Percentiles rank a stretch among this genome's conserved stretches.
Evolutionary conservation across 192 early-diverging fungal genomes (phyloP).

Genomic region (Coemansia sp.): DNA sequence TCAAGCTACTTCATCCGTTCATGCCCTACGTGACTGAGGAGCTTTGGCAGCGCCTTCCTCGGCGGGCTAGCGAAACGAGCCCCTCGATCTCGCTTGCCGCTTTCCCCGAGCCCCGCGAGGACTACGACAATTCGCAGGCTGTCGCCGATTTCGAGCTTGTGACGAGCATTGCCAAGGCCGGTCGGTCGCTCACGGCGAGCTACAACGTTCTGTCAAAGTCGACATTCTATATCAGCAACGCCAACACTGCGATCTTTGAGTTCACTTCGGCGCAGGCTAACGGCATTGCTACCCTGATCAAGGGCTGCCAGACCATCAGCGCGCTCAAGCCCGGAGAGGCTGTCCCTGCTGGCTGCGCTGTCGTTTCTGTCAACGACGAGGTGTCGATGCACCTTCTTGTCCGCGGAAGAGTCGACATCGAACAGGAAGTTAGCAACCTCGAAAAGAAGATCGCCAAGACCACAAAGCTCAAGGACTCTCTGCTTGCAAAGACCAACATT

Average conservation of each 20-base stretch:
- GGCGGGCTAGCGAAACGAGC: slow-evolving; percentile 58
- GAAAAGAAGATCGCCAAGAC: slow-evolving; percentile 72
- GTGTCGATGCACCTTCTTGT: slow-evolving; percentile 74
- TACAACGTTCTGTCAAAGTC: slow-evolving; percentile 63
- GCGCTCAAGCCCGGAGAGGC: slow-evolving; percentile 55
- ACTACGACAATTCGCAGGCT: slow-evolving; percentile 62
- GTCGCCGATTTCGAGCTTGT: slow-evolving; percentile 79
- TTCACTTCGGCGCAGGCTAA: slow-evolving; percentile 59
- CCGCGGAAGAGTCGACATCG: slow-evolving; percentile 75
- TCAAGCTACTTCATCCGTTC: slow-evolving; percentile 94
- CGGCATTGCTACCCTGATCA: slow-evolving; percentile 69
- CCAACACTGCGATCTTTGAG: slow-evolving; percentile 37
- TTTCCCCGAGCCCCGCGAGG: slow-evolving; percentile 40
- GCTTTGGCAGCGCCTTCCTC: slow-evolving; percentile 91
- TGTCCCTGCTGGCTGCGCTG: slow-evolving; percentile 78
- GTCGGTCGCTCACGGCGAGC: slow-evolving; percentile 72
- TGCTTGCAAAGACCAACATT: slow-evolving; percentile 61
- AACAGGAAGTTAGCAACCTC: slow-evolving; percentile 77
- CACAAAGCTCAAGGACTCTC: slow-evolving; percentile 56
- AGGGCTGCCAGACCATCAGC: slow-evolving; percentile 67
- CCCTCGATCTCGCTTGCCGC: slow-evolving; percentile 70
- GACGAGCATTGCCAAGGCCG: slow-evolving; percentile 70
- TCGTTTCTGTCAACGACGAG: slow-evolving; percentile 67
- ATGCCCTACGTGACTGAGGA: slow-evolving; percentile 99
- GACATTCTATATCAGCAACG: slow-evolving; percentile 61